Percentiles rank a stretch among this genome's conserved stretches.
These are phyloP conservation scores for Multifurca ochricompacta DNA, from an alignment of 768 basidiomycete species.

Conservation along the genomic window DNA sequence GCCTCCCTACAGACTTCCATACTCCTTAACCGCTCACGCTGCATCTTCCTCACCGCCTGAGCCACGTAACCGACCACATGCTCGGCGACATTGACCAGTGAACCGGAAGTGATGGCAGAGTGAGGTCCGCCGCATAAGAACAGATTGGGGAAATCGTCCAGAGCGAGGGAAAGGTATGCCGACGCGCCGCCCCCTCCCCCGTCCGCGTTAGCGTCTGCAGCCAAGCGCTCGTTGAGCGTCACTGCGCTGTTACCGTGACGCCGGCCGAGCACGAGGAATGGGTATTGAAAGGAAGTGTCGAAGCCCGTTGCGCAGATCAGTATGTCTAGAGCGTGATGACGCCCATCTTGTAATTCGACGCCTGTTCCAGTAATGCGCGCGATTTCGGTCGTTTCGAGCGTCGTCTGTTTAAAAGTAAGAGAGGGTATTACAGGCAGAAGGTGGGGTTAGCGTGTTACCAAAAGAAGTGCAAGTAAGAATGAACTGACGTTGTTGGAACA, in stretches of 20 bases:
- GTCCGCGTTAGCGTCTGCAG: slow-evolving; percentile 36
- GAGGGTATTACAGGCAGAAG: neutral
- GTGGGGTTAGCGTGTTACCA: too few relatives aligned
- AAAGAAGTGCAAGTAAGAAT: neutral
- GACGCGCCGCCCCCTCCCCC: slow-evolving; percentile 5
- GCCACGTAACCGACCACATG: slow-evolving; percentile 51
- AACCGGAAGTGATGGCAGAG: slow-evolving; percentile 45
- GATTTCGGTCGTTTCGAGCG: slow-evolving; percentile 37
- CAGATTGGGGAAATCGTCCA: slow-evolving; percentile 65
- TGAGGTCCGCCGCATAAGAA: slow-evolving; percentile 54
- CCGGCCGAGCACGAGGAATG: slow-evolving; percentile 50
- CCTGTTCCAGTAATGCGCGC: slow-evolving; percentile 45
- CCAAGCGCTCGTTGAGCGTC: slow-evolving; percentile 45
- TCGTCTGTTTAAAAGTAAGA: slow-evolving; percentile 45
- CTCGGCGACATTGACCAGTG: slow-evolving; percentile 49
- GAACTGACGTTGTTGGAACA: slow-evolving; percentile 48
- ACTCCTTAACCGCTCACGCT: slow-evolving; percentile 53
- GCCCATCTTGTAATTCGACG: slow-evolving; percentile 49
- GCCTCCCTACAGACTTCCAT: slow-evolving; percentile 54
- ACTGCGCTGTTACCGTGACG: too few relatives aligned
- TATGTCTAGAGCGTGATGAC: slow-evolving; percentile 46
- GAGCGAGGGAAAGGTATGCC: slow-evolving; percentile 50
- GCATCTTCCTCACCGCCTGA: slow-evolving; percentile 48
- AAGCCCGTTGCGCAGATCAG: slow-evolving; percentile 60
- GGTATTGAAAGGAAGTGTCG: slow-evolving; percentile 40